Base-by-base conservation (phyloP, 768 basidiomycete species). In the Leucocoprinus birnbaumii region DNA sequence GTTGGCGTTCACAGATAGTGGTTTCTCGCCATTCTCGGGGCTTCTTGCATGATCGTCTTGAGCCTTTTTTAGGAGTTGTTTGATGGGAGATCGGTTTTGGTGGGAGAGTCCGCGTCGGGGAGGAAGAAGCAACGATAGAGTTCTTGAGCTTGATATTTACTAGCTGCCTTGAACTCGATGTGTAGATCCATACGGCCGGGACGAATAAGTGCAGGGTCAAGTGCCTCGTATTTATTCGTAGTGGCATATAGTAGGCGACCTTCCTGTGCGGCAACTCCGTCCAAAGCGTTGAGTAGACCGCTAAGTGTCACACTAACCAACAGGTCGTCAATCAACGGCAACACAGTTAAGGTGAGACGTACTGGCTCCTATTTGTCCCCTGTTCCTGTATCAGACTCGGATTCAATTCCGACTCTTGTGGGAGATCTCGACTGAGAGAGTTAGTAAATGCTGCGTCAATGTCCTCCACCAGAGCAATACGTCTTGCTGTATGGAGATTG, bases 181-280 rank as follows among this genome's bases (percentile, higher is more conserved):
- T 89, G 86, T 18, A 91, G 63, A 64, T 92, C 89, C 83, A 92
- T 85, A 11, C 90, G 83, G 22, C 91, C 90, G 1, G 89, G 86
- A 41, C 90, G 83, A 61, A 79, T 80, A 22, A 92, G 76, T 1
- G 90, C 91, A 2, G 86, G 77, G 61, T 91, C 90, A 24, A 93
- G 81, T 1, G 80, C 71, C 7, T 68, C 63, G 66, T 86, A 88
- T 59, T 85, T 82, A 72, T 92, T 91, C 1, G 88, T 89, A 7
- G 87, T 89, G 14, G 86, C 87, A 51, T 86, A 86, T 3, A 87
- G 71, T 16, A 89, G 75, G 0, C 87, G 82, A 22, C 56, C 59
- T 51, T 60, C 59, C 22, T 48, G 26, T 6, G 87, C 84, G 0
- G 77, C 79, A 46, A 88, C 77, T 2, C 87, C 87, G 60, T 89